These are phyloP conservation scores for Fragosphaeria purpurea DNA, from an alignment of 2,329 filamentous ascomycete species.

Conservation along the genomic window DNA sequence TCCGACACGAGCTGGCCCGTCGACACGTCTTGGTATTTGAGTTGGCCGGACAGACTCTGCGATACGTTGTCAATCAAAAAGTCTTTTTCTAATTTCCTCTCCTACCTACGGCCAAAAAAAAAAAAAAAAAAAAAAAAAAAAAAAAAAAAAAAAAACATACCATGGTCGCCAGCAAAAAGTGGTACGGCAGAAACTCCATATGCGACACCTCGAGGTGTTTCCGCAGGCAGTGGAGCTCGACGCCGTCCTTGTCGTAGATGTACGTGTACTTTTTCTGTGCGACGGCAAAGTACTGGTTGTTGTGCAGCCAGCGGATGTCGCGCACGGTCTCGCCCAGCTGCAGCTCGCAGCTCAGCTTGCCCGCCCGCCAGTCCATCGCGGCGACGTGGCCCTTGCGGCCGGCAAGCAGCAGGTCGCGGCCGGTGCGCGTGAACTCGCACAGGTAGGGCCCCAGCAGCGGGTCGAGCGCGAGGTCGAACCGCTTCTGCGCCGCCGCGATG, in stretches of 20 bases:
- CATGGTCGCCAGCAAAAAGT: slow-evolving; percentile 83
- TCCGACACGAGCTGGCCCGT: slow-evolving; percentile 85
- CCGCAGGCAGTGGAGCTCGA: slow-evolving; percentile 83
- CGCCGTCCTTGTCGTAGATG: slow-evolving; percentile 85
- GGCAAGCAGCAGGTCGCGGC: slow-evolving; percentile 72
- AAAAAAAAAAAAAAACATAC: slow-evolving; percentile 33
- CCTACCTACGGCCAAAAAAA: too few species aligned
- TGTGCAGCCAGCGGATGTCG: slow-evolving; percentile 86
- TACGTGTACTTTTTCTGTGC: slow-evolving; percentile 96
- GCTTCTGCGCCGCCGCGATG: slow-evolving; percentile 80
- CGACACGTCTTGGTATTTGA: slow-evolving; percentile 93
- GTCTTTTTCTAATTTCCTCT: too few species aligned
- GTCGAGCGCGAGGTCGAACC: slow-evolving; percentile 79
- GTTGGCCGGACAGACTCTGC: slow-evolving; percentile 65
- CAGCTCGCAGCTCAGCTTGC: slow-evolving; percentile 76
- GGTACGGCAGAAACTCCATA: slow-evolving; percentile 93
- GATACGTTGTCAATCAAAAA: slow-evolving; percentile 13
- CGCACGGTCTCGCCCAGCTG: slow-evolving; percentile 85
- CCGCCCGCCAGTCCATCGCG: slow-evolving; percentile 91
- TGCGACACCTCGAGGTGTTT: slow-evolving; percentile 86
- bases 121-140: too few species aligned
- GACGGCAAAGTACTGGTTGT: slow-evolving; percentile 88
- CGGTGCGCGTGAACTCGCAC: slow-evolving; percentile 83
- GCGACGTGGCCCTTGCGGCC: slow-evolving; percentile 92
- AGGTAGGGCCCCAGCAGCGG: slow-evolving; percentile 77